phyloP scores from a whole-genome alignment of 2,329 filamentous ascomycete species.

The Chalara sp. region DNA sequence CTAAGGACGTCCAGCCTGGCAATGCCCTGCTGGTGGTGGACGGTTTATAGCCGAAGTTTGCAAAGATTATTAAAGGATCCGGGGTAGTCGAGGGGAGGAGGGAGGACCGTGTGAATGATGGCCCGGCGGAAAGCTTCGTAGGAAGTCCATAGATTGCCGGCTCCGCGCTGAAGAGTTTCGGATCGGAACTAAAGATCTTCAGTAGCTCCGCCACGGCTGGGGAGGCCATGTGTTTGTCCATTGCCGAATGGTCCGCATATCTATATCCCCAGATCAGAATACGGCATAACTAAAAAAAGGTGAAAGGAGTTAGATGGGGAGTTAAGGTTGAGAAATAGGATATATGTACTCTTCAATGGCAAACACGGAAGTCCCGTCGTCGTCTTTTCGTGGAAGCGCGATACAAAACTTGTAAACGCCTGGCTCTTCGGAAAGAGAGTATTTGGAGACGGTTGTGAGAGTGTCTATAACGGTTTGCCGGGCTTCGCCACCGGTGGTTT shows the following conservation, averaged over 20 bases:
- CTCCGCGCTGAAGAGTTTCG: background rate
- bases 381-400: background rate
- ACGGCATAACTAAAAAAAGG: too few species aligned
- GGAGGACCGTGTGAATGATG: background rate
- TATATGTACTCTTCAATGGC: background rate
- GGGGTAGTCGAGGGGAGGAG: background rate
- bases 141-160: background rate
- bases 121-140: background rate
- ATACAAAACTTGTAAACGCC: background rate
- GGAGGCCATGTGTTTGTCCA: background rate
- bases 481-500: background rate
- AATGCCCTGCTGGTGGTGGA: background rate
- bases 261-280: too few species aligned
- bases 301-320: too few species aligned
- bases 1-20: background rate
- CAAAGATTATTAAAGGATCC: background rate
- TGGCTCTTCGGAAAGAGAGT: background rate
- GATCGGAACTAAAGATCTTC: background rate
- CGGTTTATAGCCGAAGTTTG: background rate
- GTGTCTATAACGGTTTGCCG: background rate
- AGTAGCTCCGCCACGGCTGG: background rate
- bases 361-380: background rate
- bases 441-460: background rate
- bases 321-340: too few species aligned
- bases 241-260: background rate